Percentiles rank a stretch among this genome's conserved stretches.
Evolutionary conservation across 108 stramenopile genomes (phyloP).

Genomic region (Pseudonitzschia pungens): DNA sequence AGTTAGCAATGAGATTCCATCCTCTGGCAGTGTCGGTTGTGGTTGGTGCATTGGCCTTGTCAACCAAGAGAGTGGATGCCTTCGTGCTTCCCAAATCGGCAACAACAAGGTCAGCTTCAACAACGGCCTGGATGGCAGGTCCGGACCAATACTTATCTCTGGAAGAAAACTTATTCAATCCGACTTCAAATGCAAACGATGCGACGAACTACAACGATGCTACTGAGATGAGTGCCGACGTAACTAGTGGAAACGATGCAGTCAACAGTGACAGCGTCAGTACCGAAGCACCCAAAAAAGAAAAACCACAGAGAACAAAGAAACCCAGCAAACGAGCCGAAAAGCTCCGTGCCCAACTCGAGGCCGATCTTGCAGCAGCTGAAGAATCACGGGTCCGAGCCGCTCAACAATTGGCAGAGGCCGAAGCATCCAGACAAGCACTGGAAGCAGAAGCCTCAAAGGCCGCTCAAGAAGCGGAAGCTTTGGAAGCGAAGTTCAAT

Average conservation of each 20-base stretch:
- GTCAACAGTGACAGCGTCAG: neutral
- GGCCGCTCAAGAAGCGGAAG: conserved; percentile 7
- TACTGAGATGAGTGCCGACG: neutral
- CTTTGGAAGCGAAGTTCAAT: conserved; percentile 5
- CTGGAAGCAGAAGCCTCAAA: neutral
- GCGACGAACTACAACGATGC: neutral
- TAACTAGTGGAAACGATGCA: neutral
- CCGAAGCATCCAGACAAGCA: neutral
- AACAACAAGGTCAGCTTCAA: neutral
- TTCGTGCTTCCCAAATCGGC: conserved; percentile 10
- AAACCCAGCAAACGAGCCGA: neutral
- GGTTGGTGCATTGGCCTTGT: conserved; percentile 7
- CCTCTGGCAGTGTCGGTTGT: conserved; percentile 10
- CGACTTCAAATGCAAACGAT: neutral
- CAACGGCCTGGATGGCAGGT: neutral
- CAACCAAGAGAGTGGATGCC: neutral
- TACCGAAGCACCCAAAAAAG: neutral
- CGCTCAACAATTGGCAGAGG: conserved; percentile 13
- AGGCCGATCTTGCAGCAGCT: conserved; percentile 9
- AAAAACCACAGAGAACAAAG: neutral
- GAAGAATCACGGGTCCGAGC: conserved; percentile 7
- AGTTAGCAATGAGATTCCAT: conserved; percentile 5
- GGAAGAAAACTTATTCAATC: neutral
- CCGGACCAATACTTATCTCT: neutral
- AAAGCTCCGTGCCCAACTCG: conserved; percentile 10